Percentiles rank a stretch among this genome's conserved stretches.
These are phyloP conservation scores for Vitis hybrid DNA, from an alignment of 177 flowering plant species.

Conservation along the genomic window DNA sequence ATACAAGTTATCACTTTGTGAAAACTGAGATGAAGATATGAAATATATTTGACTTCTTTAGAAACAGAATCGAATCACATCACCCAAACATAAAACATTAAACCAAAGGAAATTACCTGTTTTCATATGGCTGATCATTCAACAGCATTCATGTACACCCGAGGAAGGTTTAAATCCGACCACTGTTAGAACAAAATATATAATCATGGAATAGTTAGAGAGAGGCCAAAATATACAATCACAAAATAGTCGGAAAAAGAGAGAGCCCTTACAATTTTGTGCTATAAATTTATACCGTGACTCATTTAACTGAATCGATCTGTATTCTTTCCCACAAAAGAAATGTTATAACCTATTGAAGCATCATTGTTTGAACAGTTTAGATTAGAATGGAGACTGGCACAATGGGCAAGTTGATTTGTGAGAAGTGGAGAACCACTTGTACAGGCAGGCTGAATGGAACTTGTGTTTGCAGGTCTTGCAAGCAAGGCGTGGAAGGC, in stretches of 20 bases:
- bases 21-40: no score
- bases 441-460: constrained; percentile 90
- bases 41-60: no score
- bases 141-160: no score
- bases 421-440: constrained; percentile 98
- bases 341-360: neutral
- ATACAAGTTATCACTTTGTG: no score
- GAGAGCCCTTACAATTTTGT: neutral
- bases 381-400: constrained; percentile 80
- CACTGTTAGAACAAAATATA: neutral
- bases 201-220: neutral
- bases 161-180: no score
- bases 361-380: neutral
- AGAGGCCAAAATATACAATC: neutral
- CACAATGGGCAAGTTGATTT: constrained; percentile 94
- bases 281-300: neutral
- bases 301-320: neutral
- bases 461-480: constrained; percentile 98
- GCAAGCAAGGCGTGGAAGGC: constrained; percentile 94
- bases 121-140: no score
- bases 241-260: neutral
- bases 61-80: no score
- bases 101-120: no score
- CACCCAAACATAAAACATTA: no score
- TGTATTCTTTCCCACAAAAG: neutral